Evolutionary conservation across 768 basidiomycete species (phyloP), one percentile per base, ranked within the genome.

Genomic region (Pisolithus orientalis): DNA sequence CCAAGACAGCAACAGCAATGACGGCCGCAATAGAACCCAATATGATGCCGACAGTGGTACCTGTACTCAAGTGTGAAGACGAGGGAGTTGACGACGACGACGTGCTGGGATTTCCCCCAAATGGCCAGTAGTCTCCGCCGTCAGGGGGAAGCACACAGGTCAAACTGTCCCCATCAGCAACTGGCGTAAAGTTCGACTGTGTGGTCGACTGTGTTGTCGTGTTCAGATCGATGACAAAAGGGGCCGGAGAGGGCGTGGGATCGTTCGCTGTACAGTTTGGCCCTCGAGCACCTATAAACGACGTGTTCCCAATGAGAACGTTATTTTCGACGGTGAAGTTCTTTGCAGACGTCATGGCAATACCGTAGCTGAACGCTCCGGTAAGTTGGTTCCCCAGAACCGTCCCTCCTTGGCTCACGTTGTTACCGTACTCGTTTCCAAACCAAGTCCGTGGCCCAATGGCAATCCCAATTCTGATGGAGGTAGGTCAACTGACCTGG

Each of bases 391-490:
- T 90, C 62, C 78, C 69, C 16, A 68, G 59, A 21, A 88, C 81
- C 5, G 72, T 70, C 6, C 77, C 87, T n/a, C 73, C 72, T 37
- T 64, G 70, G 63, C 72, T 78, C 59, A 79, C 74, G 53, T 83
- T 82, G 51, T 77, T 78, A 24, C 74, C 73, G 56, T 73, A 85
- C 48, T 66, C 61, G 56, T 77, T 68, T 3, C 82, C 84, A 53
- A 88, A 89, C 88, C 88, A 90, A 14, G 80, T 82, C 10, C 79
- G 79, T 8, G 89, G 85, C 8, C 89, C 88, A 14, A 90, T 77
- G 28, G 87, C 88, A 45, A 90, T 83, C n/a, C 84, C 88, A 60
- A 90, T 82, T 65, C 87, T 89, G 17, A 43, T 13, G 13, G 6
- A 51, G 38, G n/a, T 25, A 24, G 39, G 51, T 59, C 56, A 50